These are phyloP conservation scores for Bauhinia variegata DNA, from an alignment of 306 rosid genomes.

Conservation along the genomic window DNA sequence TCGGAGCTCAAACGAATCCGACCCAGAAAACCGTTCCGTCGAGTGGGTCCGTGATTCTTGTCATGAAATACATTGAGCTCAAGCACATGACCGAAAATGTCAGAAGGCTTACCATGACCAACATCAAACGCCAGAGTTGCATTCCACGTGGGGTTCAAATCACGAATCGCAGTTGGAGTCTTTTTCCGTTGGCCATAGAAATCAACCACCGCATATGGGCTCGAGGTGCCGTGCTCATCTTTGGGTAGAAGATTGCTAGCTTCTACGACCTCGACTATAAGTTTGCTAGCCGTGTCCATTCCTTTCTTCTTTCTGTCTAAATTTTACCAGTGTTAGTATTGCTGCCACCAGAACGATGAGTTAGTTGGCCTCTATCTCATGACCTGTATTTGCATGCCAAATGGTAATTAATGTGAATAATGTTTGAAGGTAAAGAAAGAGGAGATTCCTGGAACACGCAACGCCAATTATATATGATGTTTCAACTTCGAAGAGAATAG, in stretches of 20 bases:
- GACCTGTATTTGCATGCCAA: not conserved
- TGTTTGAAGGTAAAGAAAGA: conserved; percentile 24
- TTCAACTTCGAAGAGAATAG: too few relatives aligned
- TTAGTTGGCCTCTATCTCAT: not conserved
- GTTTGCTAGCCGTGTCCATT: conserved; percentile 53
- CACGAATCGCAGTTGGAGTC: conserved; percentile 50
- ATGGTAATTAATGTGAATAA: not conserved
- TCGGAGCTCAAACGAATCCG: conserved; percentile 59
- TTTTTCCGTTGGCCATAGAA: conserved; percentile 72
- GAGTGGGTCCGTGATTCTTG: conserved; percentile 57
- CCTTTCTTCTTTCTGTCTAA: not conserved
- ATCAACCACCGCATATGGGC: conserved; percentile 73
- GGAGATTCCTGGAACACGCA: conserved; percentile 3
- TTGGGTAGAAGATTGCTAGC: conserved; percentile 77
- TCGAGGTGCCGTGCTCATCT: conserved; percentile 81
- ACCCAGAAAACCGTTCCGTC: conserved; percentile 67
- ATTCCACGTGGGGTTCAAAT: conserved; percentile 80
- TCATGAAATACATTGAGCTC: conserved; percentile 76
- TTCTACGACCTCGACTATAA: conserved; percentile 76
- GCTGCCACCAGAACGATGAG: not conserved
- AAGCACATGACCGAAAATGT: conserved; percentile 62
- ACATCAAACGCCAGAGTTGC: conserved; percentile 68
- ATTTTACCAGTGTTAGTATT: not conserved
- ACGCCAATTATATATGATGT: conserved; percentile 24
- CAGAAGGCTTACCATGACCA: conserved; percentile 49